A percentile compares a stretch with the other conserved stretches of the same genome.
These are phyloP conservation scores for Phytophthora cryptogea DNA, from an alignment of 352 stramenopile genomes.

Conservation along the genomic window DNA sequence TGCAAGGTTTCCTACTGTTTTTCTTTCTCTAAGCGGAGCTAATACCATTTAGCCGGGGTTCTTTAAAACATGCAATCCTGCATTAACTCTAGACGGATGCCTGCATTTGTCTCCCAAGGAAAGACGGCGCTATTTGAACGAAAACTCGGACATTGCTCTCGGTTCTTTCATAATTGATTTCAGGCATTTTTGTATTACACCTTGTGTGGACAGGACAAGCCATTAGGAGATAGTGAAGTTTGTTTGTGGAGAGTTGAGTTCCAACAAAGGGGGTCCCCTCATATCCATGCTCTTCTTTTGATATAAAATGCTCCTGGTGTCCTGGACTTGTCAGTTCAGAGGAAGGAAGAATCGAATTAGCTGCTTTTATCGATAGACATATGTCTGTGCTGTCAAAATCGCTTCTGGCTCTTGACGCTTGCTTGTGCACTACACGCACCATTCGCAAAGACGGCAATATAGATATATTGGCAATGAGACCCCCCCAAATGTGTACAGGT, in stretches of 20 bases:
- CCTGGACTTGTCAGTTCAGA: background rate
- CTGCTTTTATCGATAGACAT: constrained; percentile 1
- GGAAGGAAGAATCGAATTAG: background rate
- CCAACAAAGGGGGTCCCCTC: too few species aligned
- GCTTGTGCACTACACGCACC: background rate
- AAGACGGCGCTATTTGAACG: background rate
- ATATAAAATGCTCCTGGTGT: constrained; percentile 5
- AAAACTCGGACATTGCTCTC: constrained; percentile 2
- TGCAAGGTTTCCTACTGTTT: constrained; percentile 15
- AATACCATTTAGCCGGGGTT: constrained; percentile 30
- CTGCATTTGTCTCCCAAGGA: background rate
- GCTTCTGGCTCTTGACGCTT: background rate
- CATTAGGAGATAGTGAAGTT: constrained; percentile 1
- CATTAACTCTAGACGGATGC: constrained; percentile 3
- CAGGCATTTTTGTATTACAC: constrained; percentile 9
- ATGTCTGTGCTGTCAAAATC: constrained; percentile 9
- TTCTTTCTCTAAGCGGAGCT: constrained; percentile 26
- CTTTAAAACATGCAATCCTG: constrained; percentile 18
- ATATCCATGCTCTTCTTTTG: background rate
- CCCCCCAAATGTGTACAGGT: background rate
- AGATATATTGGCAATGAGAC: background rate
- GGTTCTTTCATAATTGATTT: constrained; percentile 9
- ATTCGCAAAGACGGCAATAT: background rate
- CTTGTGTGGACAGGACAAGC: background rate
- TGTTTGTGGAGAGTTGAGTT: background rate